phyloP scores from a whole-genome alignment of 1,284 basidiomycete genomes.

The Spongiforma sp. region DNA sequence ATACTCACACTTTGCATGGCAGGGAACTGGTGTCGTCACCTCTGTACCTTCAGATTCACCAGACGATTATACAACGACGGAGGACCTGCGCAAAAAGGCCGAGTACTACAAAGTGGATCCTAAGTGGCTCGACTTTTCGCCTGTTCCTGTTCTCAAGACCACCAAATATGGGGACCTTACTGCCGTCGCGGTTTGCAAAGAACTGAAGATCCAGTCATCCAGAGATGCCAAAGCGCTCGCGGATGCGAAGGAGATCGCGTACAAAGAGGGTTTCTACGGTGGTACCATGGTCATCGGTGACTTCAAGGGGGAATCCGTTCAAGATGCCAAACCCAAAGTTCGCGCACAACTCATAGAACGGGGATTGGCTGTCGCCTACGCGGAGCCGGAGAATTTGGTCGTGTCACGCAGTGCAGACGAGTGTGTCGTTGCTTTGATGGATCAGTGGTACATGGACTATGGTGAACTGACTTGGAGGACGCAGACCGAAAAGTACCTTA shows the following conservation, averaged over 20 bases:
- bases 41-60: slow-evolving; percentile 99
- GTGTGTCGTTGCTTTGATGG: slow-evolving; percentile 97
- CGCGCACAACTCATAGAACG: slow-evolving; percentile 83
- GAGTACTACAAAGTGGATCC: slow-evolving; percentile 97
- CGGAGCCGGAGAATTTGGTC: slow-evolving; percentile 94
- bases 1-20: slow-evolving; percentile 1
- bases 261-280: slow-evolving; percentile 98
- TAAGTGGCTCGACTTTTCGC: slow-evolving; percentile 86
- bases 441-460: slow-evolving; percentile 99
- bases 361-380: slow-evolving; percentile 88
- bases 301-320: slow-evolving; percentile 87
- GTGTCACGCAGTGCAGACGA: slow-evolving; percentile 92
- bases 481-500: slow-evolving; percentile 83
- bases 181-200: slow-evolving; percentile 86
- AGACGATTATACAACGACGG: slow-evolving; percentile 92
- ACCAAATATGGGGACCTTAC: slow-evolving; percentile 92
- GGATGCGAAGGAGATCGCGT: slow-evolving; percentile 97
- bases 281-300: slow-evolving; percentile 92
- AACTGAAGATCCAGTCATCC: slow-evolving; percentile 95
- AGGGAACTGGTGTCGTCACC: slow-evolving; percentile 98
- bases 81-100: slow-evolving; percentile 96
- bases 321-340: slow-evolving; percentile 92
- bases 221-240: slow-evolving; percentile 93
- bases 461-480: slow-evolving; percentile 91
- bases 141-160: slow-evolving; percentile 88